Evolutionary conservation across 345 rosid species (phyloP).

Genomic region (Arabis alpina): DNA sequence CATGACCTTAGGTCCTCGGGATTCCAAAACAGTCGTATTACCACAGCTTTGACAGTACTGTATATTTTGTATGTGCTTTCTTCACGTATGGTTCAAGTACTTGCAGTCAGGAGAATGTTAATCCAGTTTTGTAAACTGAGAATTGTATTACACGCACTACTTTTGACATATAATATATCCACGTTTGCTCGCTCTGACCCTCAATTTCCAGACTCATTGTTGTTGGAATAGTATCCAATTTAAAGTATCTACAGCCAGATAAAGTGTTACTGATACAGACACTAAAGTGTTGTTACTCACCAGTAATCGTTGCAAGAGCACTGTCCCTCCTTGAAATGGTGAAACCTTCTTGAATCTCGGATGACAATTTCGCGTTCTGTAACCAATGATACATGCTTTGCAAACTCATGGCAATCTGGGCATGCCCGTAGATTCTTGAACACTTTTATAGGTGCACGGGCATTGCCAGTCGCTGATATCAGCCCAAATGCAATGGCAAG

Average conservation of each 20-base stretch:
- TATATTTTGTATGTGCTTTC: conserved; percentile 27
- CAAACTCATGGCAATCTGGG: conserved; percentile 76
- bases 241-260: conserved; percentile 8
- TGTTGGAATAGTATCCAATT: background rate
- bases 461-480: conserved; percentile 49
- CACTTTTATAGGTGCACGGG: conserved; percentile 53
- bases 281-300: conserved; percentile 42
- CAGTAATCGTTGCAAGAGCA: conserved; percentile 84
- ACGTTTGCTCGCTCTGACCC: conserved; percentile 14
- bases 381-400: conserved; percentile 60
- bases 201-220: conserved; percentile 22
- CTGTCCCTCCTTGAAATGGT: conserved; percentile 64
- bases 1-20: conserved; percentile 17
- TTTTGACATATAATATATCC: conserved; percentile 38
- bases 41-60: conserved; percentile 31
- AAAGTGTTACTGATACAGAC: conserved; percentile 8
- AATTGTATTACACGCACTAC: conserved; percentile 25
- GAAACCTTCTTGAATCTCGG: conserved; percentile 73
- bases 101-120: conserved; percentile 31
- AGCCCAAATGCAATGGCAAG: conserved; percentile 77
- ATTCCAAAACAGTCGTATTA: conserved; percentile 26
- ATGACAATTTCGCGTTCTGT: conserved; percentile 57
- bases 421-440: conserved; percentile 82
- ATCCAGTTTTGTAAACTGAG: conserved; percentile 42
- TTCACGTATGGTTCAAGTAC: conserved; percentile 26